phyloP scores from a whole-genome alignment of 352 stramenopile species.

The Globisporangium apiculatum region DNA sequence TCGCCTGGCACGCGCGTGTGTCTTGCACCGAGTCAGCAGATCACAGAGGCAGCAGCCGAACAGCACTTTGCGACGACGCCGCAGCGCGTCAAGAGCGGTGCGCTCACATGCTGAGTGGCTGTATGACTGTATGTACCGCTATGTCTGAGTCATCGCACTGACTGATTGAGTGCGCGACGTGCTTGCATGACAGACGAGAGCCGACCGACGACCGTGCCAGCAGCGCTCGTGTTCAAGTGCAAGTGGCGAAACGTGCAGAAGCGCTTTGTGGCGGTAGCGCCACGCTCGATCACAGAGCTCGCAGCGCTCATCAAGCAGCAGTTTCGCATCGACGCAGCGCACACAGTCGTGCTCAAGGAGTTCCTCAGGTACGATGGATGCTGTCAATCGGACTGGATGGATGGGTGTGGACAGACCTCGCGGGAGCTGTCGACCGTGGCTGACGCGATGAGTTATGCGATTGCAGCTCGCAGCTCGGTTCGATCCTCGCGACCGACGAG shows the following conservation, averaged over 20 bases:
- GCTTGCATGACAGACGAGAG: slow-evolving; percentile 9
- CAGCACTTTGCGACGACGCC: slow-evolving; percentile 22
- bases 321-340: slow-evolving; percentile 25
- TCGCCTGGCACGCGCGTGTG: slow-evolving; percentile 10
- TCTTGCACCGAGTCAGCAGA: slow-evolving; percentile 10
- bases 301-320: slow-evolving; percentile 26
- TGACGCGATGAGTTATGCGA: background rate
- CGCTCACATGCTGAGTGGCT: too few relatives aligned
- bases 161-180: background rate
- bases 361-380: slow-evolving; percentile 25
- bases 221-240: slow-evolving; percentile 44
- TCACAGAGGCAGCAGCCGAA: background rate
- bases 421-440: background rate
- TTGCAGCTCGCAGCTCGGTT: slow-evolving; percentile 6
- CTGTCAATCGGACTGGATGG: background rate
- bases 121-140: background rate
- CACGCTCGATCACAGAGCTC: slow-evolving; percentile 24
- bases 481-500: slow-evolving; percentile 11
- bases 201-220: background rate
- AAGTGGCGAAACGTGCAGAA: slow-evolving; percentile 48
- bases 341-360: slow-evolving; percentile 22
- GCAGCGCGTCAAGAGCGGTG: slow-evolving; percentile 13
- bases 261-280: slow-evolving; percentile 30
- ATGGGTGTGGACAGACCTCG: background rate
- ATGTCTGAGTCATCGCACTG: background rate